Evolutionary conservation across 208 protist species (phyloP), one percentile per base, ranked within the genome.

Genomic region (Spongospora subterranea): DNA sequence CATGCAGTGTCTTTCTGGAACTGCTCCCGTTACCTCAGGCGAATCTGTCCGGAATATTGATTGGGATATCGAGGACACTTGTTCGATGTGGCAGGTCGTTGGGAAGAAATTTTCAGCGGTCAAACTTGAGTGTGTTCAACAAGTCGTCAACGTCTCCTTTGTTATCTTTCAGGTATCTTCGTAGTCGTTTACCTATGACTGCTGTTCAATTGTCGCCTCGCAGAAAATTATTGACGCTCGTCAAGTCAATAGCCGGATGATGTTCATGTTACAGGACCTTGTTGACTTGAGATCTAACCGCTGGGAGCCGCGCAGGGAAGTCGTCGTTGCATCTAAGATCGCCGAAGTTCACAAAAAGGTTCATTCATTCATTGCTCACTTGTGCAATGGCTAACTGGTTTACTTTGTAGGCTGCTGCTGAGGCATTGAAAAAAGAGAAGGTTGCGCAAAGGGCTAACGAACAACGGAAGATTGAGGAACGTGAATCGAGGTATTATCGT

Each of bases 291-390:
- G 71, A 6, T 20, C 6, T n/a, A 82, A 82, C 71, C 71, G 71
- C 35, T 82, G 71, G 71, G 71, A 82, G 40, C 71, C 71, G 6
- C n/a, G 71, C 17, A 6, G 71, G 35, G 71, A 82, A 35, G 71
- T 82, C 71, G 71, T 82, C 17, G 71, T 82, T 82, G 71, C 71
- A 43, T 82, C 71, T 45, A 82, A 6, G 13, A 6, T 82, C n/a
- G 71, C 71, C 71, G 71, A 82, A 43, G 71, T 82, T 35, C 71
- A 82, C n/a, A 82, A 82, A n/a, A 82, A 60, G 50, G 50, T 60
- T 60, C 50, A 6, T 6, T 60, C 13, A 60, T 60, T 24, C 24
- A 6, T 60, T 60, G 50, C 24, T 60, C 24, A 24, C 50, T 60
- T 60, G 13, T 60, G 24, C 24, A 60, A 29, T 60, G 50, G 24